A percentile compares a stretch with the other conserved stretches of the same genome.
Conservation (phyloP, 257 asterid genomes). For the Ilex asprella region DNA sequence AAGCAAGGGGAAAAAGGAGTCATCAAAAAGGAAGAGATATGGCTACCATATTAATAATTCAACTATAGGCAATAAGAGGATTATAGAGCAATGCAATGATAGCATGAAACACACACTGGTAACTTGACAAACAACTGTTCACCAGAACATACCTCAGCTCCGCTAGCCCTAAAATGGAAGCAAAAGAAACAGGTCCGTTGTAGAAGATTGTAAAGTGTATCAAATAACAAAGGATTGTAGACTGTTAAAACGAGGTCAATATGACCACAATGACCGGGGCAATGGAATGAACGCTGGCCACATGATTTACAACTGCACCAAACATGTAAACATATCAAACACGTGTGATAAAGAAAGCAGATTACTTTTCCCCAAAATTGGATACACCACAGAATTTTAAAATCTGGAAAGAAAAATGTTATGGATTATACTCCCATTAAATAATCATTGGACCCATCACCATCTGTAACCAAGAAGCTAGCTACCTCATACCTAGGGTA, state of each 20-base stretch:
- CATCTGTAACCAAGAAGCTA: no score
- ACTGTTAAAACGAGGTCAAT: conserved; percentile 71
- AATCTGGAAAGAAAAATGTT: not conserved
- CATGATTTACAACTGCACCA: conserved; percentile 76
- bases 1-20: not conserved
- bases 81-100: not conserved
- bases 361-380: not conserved
- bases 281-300: conserved; percentile 44
- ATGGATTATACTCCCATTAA: no score
- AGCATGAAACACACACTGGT: not conserved
- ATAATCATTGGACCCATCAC: no score
- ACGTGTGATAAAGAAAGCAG: conserved; percentile 4
- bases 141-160: conserved; percentile 37
- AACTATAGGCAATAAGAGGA: not conserved
- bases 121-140: not conserved
- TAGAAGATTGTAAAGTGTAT: conserved; percentile 42
- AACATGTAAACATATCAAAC: conserved; percentile 2
- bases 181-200: conserved; percentile 58
- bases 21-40: not conserved
- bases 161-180: conserved; percentile 47
- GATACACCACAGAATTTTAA: not conserved
- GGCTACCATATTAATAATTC: not conserved
- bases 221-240: conserved; percentile 72
- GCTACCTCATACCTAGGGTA: no score
- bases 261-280: conserved; percentile 89